Evolutionary conservation across 2,329 filamentous ascomycete species (phyloP), one percentile per base, ranked within the genome.

Genomic region (Pseudopithomyces chartarum): DNA sequence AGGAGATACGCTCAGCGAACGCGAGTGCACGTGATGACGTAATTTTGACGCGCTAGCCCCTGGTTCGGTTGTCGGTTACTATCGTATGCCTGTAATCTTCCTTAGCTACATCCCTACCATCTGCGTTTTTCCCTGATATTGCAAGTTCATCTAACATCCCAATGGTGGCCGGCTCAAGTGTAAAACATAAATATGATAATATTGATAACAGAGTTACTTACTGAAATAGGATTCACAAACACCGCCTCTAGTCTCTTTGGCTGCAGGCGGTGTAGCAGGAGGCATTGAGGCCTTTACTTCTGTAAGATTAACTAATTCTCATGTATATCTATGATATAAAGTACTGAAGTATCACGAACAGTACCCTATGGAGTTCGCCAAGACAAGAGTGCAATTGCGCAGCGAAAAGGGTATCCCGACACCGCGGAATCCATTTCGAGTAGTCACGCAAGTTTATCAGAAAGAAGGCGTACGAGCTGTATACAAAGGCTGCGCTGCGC

Each of bases 311-410:
- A 45, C 39, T 17, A 29, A 8, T 8, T 29, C 26, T 29, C 26
- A 4, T 29, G 26, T 7, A 39, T 26, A 23, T 19, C 2, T 10
- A 23, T 4, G 44, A 45, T 57, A 56, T 43, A 47, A 43, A 61
- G 45, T 5, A n/a, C 38, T 17, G 8, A n/a, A 56, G 63, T 66
- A 32, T 64, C 5, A 7, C 32, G 3, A 4, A 15, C 54, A 75
- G 71, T 88, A 88, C 69, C 87, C 87, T 0, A 84, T 89, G 63
- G 87, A 89, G 66, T 90, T 88, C 63, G 85, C 86, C 52, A 90
- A 90, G 73, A 89, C 87, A 0, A 78, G 85, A 53, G 81, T 85
- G 2, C 85, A 89, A 60, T 76, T 87, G n/a, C 77, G 77, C 29
- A 71, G 75, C 39, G 74, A 80, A 54, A 76, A 75, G 57, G 74